Percentiles rank a stretch among this genome's conserved stretches.
phyloP scores from a whole-genome alignment of 2,329 filamentous ascomycete genomes.

The Aureobasidium musti region DNA sequence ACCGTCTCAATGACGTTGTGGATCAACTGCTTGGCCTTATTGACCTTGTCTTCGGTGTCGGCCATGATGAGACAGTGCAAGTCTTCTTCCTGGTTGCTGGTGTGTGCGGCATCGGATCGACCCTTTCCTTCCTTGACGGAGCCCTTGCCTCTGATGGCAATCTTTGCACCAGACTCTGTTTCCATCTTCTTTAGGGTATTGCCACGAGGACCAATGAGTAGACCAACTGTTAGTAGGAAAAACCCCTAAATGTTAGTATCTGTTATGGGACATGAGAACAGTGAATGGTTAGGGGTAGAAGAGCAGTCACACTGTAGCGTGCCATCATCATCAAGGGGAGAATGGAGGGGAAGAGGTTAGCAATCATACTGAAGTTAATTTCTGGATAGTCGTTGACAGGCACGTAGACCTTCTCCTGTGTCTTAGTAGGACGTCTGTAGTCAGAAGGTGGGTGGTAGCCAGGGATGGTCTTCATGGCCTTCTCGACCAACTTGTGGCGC shows the following conservation, averaged over 20 bases:
- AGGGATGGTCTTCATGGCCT: constrained; percentile 99
- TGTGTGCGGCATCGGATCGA: constrained; percentile 96
- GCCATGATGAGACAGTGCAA: constrained; percentile 99
- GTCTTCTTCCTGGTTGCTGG: constrained; percentile 99
- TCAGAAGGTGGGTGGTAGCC: constrained; percentile 99
- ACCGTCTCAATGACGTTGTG: constrained; percentile 99
- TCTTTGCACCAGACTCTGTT: constrained; percentile 93
- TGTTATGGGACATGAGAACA: constrained; percentile 27
- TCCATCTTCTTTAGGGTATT: constrained; percentile 99
- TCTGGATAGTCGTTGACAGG: constrained; percentile 99
- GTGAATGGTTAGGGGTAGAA: constrained; percentile 27
- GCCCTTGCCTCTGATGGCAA: constrained; percentile 98
- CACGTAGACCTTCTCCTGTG: constrained; percentile 99
- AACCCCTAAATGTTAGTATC: constrained; percentile 89
- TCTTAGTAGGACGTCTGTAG: constrained; percentile 98
- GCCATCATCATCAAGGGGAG: constrained; percentile 17
- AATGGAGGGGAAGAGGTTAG: constrained; percentile 68
- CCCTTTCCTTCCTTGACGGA: constrained; percentile 99
- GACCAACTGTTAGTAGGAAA: constrained; percentile 87
- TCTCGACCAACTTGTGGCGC: constrained; percentile 97
- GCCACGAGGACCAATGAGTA: constrained; percentile 99
- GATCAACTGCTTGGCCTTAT: constrained; percentile 97
- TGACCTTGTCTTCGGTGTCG: constrained; percentile 98
- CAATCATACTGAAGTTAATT: constrained; percentile 99
- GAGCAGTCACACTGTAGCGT: constrained; percentile 23